Conservation (phyloP, 2,329 filamentous ascomycete genomes). For the Ceratocystis huliohia region DNA sequence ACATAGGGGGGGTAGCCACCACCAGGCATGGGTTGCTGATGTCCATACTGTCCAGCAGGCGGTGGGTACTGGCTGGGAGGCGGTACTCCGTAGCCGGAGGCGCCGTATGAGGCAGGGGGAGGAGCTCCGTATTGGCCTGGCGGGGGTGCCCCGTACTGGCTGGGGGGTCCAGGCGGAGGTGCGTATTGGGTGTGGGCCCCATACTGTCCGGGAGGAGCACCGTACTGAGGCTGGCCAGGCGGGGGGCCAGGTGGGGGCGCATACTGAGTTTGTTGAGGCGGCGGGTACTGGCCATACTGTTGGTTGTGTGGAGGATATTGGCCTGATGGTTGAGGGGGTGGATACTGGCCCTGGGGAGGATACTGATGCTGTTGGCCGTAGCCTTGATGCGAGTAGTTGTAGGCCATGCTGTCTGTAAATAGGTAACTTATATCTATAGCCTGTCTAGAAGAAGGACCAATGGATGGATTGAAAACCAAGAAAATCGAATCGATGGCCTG, state of each 20-base stretch:
- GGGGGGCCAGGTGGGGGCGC: conserved; percentile 14
- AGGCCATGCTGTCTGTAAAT: conserved; percentile 13
- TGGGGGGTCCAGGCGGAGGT: conserved; percentile 19
- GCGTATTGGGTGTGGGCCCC: conserved; percentile 9
- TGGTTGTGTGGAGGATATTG: conserved; percentile 23
- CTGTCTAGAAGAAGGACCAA: background rate
- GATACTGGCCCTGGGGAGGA: conserved; percentile 27
- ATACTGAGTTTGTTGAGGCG: conserved; percentile 26
- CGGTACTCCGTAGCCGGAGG: conserved; percentile 31
- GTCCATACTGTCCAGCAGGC: conserved; percentile 27
- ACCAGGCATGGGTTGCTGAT: conserved; percentile 23
- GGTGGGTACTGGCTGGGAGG: conserved; percentile 24
- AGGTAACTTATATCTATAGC: background rate
- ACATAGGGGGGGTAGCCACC: conserved; percentile 26
- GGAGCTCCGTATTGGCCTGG: conserved; percentile 20
- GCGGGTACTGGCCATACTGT: conserved; percentile 29
- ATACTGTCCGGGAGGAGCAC: conserved; percentile 14
- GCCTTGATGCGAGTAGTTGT: conserved; percentile 21
- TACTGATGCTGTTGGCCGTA: conserved; percentile 27
- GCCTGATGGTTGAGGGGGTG: conserved; percentile 26
- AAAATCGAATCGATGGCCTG: no score
- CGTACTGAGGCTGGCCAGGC: conserved; percentile 19
- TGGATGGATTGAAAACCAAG: no score
- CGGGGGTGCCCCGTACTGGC: conserved; percentile 19
- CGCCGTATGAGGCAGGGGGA: conserved; percentile 23